Evolutionary conservation across 495 filamentous ascomycete genomes (phyloP), one percentile per base, ranked within the genome.

Genomic region (Saxophila tyrrhenica): DNA sequence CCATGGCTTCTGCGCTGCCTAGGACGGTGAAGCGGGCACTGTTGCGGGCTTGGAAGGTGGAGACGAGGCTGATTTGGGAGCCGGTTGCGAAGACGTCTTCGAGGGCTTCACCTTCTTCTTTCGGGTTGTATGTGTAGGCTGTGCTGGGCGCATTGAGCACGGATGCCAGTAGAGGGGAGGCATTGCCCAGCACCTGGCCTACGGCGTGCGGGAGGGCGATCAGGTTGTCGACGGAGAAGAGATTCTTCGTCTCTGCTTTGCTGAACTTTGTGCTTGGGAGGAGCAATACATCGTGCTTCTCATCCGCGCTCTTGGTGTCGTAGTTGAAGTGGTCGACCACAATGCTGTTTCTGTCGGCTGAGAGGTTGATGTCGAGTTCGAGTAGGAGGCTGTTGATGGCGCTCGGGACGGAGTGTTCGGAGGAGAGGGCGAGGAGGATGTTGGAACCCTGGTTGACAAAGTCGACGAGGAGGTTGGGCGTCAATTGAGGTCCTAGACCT

Each of bases 301-400:
- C 89, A 32, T 78, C 56, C 11, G 88, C 81, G 50, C 82, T 88
- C 25, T 78, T 51, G 39, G 77, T 77, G 63, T 96, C 91, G 70
- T 94, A 88, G 71, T 87, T 87, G 79, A 95, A 95, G 76, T 98
- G 92, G 67, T 98, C 92, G 41, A 97, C 81, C 0, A 92, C 83
- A 25, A 90, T 71, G 32, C 85, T 79, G 39, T 83, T 83, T 59
- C 87, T 85, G 64, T 95, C 94, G 2, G 76, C 70, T n/a, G 94
- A 84, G 15, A 96, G 79, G 62, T 89, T 79, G 64, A 98, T 87
- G 64, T 95, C 94, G 65, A 96, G 73, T 70, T 98, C 90, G 57
- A 88, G 73, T 54, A 95, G 86, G 22, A 96, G 78, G 52, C 89
- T 90, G 62, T 82, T 83, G 59, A 95, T 75, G 50, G 84, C 80